Base-by-base conservation (phyloP, 139 green algal species). In the Coelastrella sp. region DNA sequence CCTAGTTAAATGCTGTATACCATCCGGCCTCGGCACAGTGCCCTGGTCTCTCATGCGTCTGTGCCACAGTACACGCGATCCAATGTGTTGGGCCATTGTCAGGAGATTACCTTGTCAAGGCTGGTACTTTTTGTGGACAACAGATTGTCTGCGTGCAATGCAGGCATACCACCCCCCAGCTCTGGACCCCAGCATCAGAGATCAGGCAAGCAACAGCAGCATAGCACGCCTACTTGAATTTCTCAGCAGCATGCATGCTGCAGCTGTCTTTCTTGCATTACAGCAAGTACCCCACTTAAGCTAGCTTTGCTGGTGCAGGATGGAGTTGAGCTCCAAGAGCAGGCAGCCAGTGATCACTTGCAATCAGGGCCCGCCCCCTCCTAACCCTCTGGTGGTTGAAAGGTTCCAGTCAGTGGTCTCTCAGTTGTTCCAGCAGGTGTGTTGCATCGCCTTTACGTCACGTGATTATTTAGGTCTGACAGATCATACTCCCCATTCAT, bases 401-500 rank as follows among this genome's bases (percentile, higher is more conserved):
- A 95, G 98, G 19, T 99, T 99, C 92, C 98, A 99, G 92, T 93
- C 95, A 79, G 98, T 99, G 65, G 97, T 99, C 68, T 98, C 95
- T 15, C 97, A 99, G 93, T 95, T 99, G 17, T 99, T 99, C 92
- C 95, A 98, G 94, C 96, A 99, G 95, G 97, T 98, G 72, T 4
- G 90, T 27, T 24, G 24, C 68, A 27, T 11, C 8, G 7, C 68
- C n/a, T 19, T 10, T 27, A 9, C 0, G 15, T 27, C 8, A 76
- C 15, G 6, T 6, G 15, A 17, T 17, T 49, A 49, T 49, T 3
- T 3, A 49, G 35, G 35, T 3, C 35, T 49, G 3, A 3, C 35
- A 49, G 35, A 49, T 49, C 35, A 49, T 49, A 49, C 35, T 49
- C 35, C 35, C 3, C 35, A 49, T 49, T 49, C 35, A 49, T 49